Conservation (phyloP, 169 alveolate genomes). For the Sarcocystis neurona region DNA sequence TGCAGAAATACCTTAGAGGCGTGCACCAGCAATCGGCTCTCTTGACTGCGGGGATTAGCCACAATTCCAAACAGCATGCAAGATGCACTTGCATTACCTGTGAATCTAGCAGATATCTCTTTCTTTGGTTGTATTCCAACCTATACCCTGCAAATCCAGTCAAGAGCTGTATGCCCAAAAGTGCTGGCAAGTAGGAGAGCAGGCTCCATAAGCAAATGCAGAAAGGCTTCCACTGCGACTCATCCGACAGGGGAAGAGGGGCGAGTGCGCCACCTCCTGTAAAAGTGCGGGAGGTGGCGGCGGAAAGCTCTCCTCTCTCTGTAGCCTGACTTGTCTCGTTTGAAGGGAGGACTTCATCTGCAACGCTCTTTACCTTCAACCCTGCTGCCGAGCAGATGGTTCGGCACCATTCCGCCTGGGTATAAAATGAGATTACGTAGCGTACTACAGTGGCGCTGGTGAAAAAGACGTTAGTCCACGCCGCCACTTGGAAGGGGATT, state of each 20-base stretch:
- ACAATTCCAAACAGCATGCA: neutral
- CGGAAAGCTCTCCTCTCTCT: constrained; percentile 22
- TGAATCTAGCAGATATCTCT: constrained; percentile 74
- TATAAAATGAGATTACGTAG: constrained; percentile 44
- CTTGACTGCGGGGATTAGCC: neutral
- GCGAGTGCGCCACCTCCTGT: too few species aligned
- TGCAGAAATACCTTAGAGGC: too few species aligned
- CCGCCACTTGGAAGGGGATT: constrained; percentile 51
- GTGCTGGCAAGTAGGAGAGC: constrained; percentile 31
- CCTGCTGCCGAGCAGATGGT: constrained; percentile 43
- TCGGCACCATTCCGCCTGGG: constrained; percentile 58
- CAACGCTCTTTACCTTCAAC: constrained; percentile 26
- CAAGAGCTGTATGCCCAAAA: constrained; percentile 49
- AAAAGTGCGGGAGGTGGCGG: too few species aligned
- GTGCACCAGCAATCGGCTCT: neutral
- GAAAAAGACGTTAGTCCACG: constrained; percentile 25
- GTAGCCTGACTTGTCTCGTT: constrained; percentile 13
- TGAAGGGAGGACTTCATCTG: constrained; percentile 8
- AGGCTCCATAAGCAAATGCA: constrained; percentile 57
- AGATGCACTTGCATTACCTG: constrained; percentile 69
- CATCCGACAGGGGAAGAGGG: too few species aligned
- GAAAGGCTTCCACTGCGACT: constrained; percentile 31
- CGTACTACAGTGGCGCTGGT: constrained; percentile 35
- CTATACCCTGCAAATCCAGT: constrained; percentile 80
- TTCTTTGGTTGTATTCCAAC: constrained; percentile 81